phyloP scores from a whole-genome alignment of 345 rosid species.

The Turritis glabra region DNA sequence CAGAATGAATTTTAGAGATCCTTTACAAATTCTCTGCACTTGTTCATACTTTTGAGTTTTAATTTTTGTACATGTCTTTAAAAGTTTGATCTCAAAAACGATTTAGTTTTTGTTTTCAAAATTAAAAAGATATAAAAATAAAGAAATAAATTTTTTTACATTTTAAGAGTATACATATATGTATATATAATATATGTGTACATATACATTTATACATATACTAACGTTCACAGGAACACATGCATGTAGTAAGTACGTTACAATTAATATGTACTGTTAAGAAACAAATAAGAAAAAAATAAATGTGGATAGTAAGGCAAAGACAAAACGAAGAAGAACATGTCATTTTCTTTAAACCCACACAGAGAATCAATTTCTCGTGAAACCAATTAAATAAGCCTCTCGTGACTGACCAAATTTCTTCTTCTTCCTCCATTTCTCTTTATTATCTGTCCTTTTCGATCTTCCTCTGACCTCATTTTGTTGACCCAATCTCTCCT shows the following conservation, averaged over 20 bases:
- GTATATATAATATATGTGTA: too few species aligned
- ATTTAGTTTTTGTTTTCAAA: too few species aligned
- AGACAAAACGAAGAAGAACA: slow-evolving; percentile 35
- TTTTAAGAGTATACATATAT: too few species aligned
- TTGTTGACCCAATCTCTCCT: slow-evolving; percentile 17
- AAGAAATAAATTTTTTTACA: too few species aligned
- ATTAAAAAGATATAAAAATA: too few species aligned
- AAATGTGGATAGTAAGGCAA: slow-evolving; percentile 14
- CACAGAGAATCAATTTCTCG: slow-evolving; percentile 33
- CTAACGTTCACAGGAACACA: slow-evolving; percentile 4
- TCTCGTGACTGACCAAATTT: slow-evolving; percentile 38
- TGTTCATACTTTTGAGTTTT: too few species aligned
- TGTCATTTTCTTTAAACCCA: slow-evolving; percentile 25
- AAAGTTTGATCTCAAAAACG: too few species aligned
- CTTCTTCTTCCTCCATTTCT: slow-evolving; percentile 20
- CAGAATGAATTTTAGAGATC: too few species aligned
- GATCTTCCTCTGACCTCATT: slow-evolving; percentile 34
- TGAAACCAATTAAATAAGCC: slow-evolving; percentile 33
- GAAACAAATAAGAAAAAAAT: not conserved
- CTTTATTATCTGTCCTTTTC: slow-evolving; percentile 28
- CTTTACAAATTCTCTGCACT: too few species aligned
- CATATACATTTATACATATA: not conserved
- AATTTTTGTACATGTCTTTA: too few species aligned
- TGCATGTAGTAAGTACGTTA: slow-evolving; percentile 19
- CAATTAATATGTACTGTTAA: not conserved